Evolutionary conservation across 1,284 basidiomycete genomes (phyloP).

Genomic region (Fomitopsis schrenkii): DNA sequence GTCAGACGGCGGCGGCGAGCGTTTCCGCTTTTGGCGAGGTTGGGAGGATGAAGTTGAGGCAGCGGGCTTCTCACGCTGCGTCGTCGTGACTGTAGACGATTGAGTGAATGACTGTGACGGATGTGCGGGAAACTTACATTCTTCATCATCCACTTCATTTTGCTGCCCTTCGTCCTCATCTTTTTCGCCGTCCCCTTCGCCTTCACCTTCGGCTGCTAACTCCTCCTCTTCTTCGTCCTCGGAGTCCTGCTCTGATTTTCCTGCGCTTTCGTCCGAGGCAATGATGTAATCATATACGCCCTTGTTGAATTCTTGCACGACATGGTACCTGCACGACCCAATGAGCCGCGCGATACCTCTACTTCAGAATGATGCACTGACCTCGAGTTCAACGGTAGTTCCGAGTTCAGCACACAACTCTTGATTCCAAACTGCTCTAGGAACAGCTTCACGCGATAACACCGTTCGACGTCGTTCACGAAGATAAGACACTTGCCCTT

Average conservation of each 20-base stretch:
- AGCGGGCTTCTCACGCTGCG: conserved; percentile 42
- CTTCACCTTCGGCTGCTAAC: neutral
- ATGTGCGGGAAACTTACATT: conserved; percentile 32
- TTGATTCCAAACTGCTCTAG: conserved; percentile 98
- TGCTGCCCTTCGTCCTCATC: conserved; percentile 34
- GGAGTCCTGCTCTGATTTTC: conserved; percentile 49
- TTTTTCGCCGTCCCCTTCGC: neutral
- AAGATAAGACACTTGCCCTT: conserved; percentile 97
- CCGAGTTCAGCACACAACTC: conserved; percentile 94
- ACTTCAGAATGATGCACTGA: conserved; percentile 19
- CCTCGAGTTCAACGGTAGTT: conserved; percentile 93
- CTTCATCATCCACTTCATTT: conserved; percentile 27
- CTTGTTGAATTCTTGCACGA: conserved; percentile 98
- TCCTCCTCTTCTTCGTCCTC: conserved; percentile 36
- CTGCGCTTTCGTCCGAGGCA: conserved; percentile 87
- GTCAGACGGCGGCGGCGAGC: conserved; percentile 6
- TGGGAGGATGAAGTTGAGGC: conserved; percentile 9
- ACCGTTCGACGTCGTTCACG: conserved; percentile 95
- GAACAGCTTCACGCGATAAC: conserved; percentile 94
- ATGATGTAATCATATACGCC: conserved; percentile 99
- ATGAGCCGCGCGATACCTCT: neutral
- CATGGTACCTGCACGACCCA: conserved; percentile 72
- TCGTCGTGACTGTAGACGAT: conserved; percentile 42
- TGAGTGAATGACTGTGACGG: too few species aligned
- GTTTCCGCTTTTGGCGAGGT: conserved; percentile 17